Evolutionary conservation across 2,329 filamentous ascomycete genomes (phyloP), one percentile per base, ranked within the genome.

Genomic region (Fusarium sp.): DNA sequence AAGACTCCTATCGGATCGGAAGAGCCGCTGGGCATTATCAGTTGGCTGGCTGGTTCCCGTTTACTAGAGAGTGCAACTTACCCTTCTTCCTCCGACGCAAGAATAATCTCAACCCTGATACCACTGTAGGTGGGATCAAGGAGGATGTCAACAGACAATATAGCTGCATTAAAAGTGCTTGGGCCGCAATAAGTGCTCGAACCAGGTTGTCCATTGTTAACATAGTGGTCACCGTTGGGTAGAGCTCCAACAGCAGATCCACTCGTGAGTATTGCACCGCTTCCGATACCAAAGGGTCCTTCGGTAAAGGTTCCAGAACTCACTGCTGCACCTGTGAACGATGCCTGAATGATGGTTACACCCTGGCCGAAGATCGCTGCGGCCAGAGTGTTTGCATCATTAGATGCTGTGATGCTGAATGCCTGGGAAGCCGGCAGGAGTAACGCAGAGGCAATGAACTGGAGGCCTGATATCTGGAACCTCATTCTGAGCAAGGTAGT

Each of bases 81-180:
- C 66, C 41, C 48, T 37, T 63, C 61, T 40, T 69, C 52, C 23
- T 37, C 33, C 6, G 67, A 58, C 8, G 67, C 61, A 14, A 69
- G 11, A 8, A 68, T 60, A 35, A 63, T 23, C 33, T 69, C 31
- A 9, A 68, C 18, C 29, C 46, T 9, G 5, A 69, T 3, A 3
- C 67, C 67, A 3, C 6, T 31, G 13, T 57, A 59, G 5, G 21
- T 1, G 0, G 43, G 10, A 9, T 40, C 6, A 1, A 69, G 6
- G 3, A 43, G 1, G 2, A 69, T n/a, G n/a, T 62, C 51, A 1
- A 58, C 54, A 2, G 37, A 58, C 17, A 69, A 25, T 33, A 67
- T 31, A 5, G 67, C 53, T 4, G 36, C 53, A n/a, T 65, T 58
- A 7, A 14, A 39, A 11, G 45, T 47, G 18, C 33, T 31, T 4